Conservation (phyloP, 1,284 basidiomycete species). For the Ceraceosorus guamensis region DNA sequence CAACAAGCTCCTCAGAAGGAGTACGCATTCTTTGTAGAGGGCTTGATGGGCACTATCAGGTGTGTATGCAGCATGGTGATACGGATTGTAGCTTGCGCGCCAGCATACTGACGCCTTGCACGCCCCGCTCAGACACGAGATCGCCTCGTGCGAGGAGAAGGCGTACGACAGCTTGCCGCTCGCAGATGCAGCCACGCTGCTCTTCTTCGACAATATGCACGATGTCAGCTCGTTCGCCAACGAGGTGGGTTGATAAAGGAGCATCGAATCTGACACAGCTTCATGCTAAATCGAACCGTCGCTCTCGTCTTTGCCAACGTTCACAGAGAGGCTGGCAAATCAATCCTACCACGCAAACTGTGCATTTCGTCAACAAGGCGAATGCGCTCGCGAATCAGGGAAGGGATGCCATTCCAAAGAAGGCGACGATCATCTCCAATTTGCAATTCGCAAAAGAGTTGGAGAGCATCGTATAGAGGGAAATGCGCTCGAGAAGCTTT, state of each 20-base stretch:
- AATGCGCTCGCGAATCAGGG: constrained; percentile 1
- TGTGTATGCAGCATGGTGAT: constrained; percentile 34
- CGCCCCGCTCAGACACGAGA: constrained; percentile 65
- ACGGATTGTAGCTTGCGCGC: background rate
- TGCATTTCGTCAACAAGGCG: constrained; percentile 38
- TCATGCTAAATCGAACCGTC: background rate
- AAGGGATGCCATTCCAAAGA: constrained; percentile 31
- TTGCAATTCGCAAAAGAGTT: constrained; percentile 46
- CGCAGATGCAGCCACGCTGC: constrained; percentile 74
- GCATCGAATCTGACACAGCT: background rate
- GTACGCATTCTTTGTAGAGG: constrained; percentile 82
- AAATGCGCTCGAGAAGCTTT: too few relatives aligned
- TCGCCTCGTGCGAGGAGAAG: constrained; percentile 82
- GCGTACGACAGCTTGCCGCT: constrained; percentile 80
- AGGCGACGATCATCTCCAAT: constrained; percentile 41
- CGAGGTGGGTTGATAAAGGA: constrained; percentile 49
- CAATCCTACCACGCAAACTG: constrained; percentile 45
- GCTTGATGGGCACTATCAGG: constrained; percentile 86
- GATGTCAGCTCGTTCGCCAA: constrained; percentile 72
- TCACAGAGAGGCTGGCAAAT: constrained; percentile 49
- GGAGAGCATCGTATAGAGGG: constrained; percentile 42
- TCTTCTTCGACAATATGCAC: constrained; percentile 74
- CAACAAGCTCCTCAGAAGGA: constrained; percentile 66
- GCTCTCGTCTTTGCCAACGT: background rate
- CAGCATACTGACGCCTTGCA: background rate